Evolutionary conservation across 2,329 filamentous ascomycete genomes (phyloP).

Genomic region (Neurospora crassa): DNA sequence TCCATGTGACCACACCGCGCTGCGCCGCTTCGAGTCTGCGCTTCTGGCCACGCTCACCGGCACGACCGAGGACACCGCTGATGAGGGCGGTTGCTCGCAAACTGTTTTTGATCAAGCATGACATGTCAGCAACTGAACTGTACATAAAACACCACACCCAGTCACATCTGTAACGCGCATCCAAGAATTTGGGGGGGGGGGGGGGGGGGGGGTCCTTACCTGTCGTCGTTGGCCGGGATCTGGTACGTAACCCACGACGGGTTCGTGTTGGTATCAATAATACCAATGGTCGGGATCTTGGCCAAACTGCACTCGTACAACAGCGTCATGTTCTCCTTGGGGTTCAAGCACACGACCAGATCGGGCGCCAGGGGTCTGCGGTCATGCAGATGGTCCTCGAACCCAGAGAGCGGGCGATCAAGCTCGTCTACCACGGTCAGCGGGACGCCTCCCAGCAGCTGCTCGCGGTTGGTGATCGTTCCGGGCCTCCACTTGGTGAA

Average conservation of each 20-base stretch:
- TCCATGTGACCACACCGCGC: conserved; percentile 55
- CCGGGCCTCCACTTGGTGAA: conserved; percentile 92
- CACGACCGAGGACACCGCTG: conserved; percentile 73
- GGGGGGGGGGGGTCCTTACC: conserved; percentile 35
- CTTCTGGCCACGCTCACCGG: conserved; percentile 67
- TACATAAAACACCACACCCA: background rate
- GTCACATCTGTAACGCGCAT: background rate
- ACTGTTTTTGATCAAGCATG: conserved; percentile 35
- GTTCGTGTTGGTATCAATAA: conserved; percentile 89
- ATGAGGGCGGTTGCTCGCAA: conserved; percentile 74
- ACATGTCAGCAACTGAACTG: background rate
- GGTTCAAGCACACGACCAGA: conserved; percentile 86
- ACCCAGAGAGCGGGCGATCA: conserved; percentile 53
- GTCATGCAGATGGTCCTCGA: conserved; percentile 53
- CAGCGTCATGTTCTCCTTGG: conserved; percentile 81
- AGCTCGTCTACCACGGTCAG: conserved; percentile 69
- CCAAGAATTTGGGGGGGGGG: background rate
- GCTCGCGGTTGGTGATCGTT: conserved; percentile 83
- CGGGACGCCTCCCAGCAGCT: conserved; percentile 64
- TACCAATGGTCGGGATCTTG: conserved; percentile 85
- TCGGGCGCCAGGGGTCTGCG: conserved; percentile 70
- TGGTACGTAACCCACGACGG: conserved; percentile 93
- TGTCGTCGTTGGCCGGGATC: conserved; percentile 95
- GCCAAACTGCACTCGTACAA: conserved; percentile 84
- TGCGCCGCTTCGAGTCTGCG: conserved; percentile 54